Conservation (phyloP, 176 grass and related monocot species). For the Paspalum notatum region DNA sequence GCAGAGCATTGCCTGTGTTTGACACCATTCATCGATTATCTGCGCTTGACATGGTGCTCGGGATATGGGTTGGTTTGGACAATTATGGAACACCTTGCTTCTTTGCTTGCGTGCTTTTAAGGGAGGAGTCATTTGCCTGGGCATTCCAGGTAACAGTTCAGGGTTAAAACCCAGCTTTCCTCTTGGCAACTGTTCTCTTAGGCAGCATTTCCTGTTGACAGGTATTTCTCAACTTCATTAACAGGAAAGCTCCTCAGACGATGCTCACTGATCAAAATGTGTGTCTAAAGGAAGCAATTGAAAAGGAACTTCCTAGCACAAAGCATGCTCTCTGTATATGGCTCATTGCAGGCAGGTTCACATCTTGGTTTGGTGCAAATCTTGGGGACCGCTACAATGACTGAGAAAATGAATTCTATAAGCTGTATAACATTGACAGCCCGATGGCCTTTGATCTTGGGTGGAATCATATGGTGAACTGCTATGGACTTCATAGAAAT, state of each 20-base stretch:
- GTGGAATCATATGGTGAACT: slow-evolving; percentile 67
- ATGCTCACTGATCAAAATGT: slow-evolving; percentile 75
- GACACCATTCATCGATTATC: slow-evolving; percentile 57
- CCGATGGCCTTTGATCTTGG: slow-evolving; percentile 61
- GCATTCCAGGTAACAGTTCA: slow-evolving; percentile 61
- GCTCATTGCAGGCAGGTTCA: slow-evolving; percentile 54
- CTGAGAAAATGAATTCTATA: slow-evolving; percentile 64
- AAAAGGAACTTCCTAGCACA: slow-evolving; percentile 62
- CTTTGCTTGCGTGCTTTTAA: slow-evolving; percentile 53
- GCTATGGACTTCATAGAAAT: slow-evolving; percentile 64
- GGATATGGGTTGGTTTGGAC: slow-evolving; percentile 80
- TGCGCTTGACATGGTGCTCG: slow-evolving; percentile 54
- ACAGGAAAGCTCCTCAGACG: slow-evolving; percentile 63
- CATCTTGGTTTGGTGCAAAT: slow-evolving; percentile 67
- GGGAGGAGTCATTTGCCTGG: slow-evolving; percentile 61
- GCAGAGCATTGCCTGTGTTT: slow-evolving; percentile 72
- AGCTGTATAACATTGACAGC: slow-evolving; percentile 61
- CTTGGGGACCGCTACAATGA: slow-evolving; percentile 56
- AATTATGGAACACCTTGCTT: slow-evolving; percentile 68
- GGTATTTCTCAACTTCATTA: slow-evolving; percentile 87
- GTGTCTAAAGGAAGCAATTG: slow-evolving; percentile 64
- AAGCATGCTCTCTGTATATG: slow-evolving; percentile 72
- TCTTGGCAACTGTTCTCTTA: slow-evolving; percentile 5
- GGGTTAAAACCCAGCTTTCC: neutral
- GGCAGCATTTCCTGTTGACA: slow-evolving; percentile 43